Percentiles rank a stretch among this genome's conserved stretches.
These are phyloP conservation scores for Fraxinus quadrangulata DNA, from an alignment of 257 asterid genomes.

Conservation along the genomic window DNA sequence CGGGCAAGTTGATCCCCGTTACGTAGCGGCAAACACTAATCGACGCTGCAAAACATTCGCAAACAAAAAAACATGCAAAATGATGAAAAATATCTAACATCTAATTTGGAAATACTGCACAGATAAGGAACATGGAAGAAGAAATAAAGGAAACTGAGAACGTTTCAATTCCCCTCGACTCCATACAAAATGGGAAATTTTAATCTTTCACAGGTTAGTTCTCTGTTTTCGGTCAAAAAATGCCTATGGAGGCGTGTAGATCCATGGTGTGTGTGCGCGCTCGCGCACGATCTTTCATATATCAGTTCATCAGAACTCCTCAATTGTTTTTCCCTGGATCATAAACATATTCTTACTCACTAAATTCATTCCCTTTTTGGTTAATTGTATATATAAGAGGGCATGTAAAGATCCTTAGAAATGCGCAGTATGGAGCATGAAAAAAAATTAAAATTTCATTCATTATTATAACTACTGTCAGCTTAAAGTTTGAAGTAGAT, in stretches of 20 bases:
- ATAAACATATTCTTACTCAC: too few species aligned
- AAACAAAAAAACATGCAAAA: too few species aligned
- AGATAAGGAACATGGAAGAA: not conserved
- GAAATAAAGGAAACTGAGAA: not conserved
- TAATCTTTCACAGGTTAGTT: constrained; percentile 18
- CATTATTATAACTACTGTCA: not conserved
- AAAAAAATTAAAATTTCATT: not conserved
- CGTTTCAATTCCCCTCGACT: constrained; percentile 26
- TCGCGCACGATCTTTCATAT: not conserved
- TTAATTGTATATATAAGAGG: not conserved
- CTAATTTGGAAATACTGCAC: not conserved
- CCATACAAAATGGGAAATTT: constrained; percentile 36
- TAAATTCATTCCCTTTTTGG: not conserved
- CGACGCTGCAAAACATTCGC: too few species aligned
- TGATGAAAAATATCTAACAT: too few species aligned
- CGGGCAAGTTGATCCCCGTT: too few species aligned
- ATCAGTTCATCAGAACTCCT: not conserved
- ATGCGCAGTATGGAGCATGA: not conserved
- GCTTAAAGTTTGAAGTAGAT: not conserved
- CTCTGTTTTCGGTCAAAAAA: not conserved
- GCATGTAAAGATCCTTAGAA: not conserved
- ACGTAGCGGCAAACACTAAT: too few species aligned
- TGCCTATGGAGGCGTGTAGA: too few species aligned
- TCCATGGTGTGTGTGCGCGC: not conserved
- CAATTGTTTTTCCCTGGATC: too few species aligned